Percentiles rank a stretch among this genome's conserved stretches.
phyloP scores from a whole-genome alignment of 1,139 yeast species.

The Hemisphaericaspora lyxosophila region DNA sequence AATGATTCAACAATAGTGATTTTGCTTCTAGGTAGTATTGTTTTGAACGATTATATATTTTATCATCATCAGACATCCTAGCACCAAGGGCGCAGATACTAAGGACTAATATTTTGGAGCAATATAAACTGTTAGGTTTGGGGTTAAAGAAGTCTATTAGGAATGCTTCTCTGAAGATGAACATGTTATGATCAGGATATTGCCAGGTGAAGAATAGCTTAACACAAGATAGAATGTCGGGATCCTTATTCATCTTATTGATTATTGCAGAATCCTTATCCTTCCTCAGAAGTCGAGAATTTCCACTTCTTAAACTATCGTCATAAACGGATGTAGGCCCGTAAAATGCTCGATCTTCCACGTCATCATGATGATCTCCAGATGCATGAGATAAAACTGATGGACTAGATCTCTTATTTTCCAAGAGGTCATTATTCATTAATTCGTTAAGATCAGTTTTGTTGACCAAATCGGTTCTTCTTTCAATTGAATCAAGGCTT shows the following conservation, averaged over 20 bases:
- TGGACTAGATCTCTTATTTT: not conserved
- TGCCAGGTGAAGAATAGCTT: conserved; percentile 63
- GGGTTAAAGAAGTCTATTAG: conserved; percentile 57
- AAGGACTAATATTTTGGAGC: conserved; percentile 51
- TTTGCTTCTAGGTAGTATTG: conserved; percentile 51
- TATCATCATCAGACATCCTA: conserved; percentile 45
- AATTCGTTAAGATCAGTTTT: conserved; percentile 18
- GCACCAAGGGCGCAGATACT: conserved; percentile 61
- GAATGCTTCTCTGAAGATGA: conserved; percentile 66
- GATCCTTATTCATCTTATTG: conserved; percentile 31
- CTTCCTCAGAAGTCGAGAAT: conserved; percentile 19
- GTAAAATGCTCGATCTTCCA: conserved; percentile 35
- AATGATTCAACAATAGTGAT: conserved; percentile 35
- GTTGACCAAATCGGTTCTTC: conserved; percentile 22
- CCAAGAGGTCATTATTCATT: conserved; percentile 10
- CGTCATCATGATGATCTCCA: conserved; percentile 17
- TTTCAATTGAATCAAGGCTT: conserved; percentile 21
- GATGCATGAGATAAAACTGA: not conserved
- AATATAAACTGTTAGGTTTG: conserved; percentile 44
- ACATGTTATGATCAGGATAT: conserved; percentile 64
- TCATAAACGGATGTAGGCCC: conserved; percentile 55
- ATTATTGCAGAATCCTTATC: conserved; percentile 19
- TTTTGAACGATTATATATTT: conserved; percentile 35
- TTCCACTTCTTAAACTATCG: conserved; percentile 27
- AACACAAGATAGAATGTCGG: conserved; percentile 48